phyloP scores from a whole-genome alignment of 352 stramenopile species.

The Lagenidium giganteum region DNA sequence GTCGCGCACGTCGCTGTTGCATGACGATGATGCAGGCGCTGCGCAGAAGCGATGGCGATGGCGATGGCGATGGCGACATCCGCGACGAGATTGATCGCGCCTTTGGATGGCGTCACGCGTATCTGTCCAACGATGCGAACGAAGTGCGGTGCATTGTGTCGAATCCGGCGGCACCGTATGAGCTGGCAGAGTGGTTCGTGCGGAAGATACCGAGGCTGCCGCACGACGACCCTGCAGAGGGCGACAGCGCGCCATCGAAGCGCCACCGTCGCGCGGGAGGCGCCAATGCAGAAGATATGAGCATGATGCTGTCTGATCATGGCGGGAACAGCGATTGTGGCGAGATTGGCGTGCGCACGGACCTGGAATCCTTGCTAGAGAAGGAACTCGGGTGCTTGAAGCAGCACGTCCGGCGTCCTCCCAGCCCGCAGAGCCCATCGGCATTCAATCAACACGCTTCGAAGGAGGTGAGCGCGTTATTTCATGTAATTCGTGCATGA shows the following conservation, averaged over 20 bases:
- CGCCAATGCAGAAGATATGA: not conserved
- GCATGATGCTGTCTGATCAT: too few relatives aligned
- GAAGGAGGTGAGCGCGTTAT: not conserved
- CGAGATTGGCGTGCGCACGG: too few relatives aligned
- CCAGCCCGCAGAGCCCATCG: too few relatives aligned
- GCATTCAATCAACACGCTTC: not conserved
- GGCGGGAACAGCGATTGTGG: too few relatives aligned
- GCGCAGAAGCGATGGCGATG: too few relatives aligned
- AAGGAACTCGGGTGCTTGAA: conserved; percentile 24
- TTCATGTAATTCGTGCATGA: not conserved
- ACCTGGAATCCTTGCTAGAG: conserved; percentile 42
- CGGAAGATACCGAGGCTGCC: conserved; percentile 19
- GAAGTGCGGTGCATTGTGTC: conserved; percentile 47
- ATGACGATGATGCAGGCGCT: too few relatives aligned
- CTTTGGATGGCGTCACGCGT: too few relatives aligned
- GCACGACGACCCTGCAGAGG: not conserved
- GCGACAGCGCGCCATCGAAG: conserved; percentile 14
- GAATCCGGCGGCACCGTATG: conserved; percentile 19
- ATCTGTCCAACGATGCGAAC: conserved; percentile 27
- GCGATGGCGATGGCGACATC: too few relatives aligned
- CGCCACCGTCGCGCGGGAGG: conserved; percentile 8
- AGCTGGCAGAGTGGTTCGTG: conserved; percentile 42
- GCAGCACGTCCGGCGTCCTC: not conserved
- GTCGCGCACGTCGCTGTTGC: too few relatives aligned
- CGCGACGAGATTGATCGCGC: too few relatives aligned